Conservation (phyloP, 2,329 filamentous ascomycete species). For the Monosporascus sp. region DNA sequence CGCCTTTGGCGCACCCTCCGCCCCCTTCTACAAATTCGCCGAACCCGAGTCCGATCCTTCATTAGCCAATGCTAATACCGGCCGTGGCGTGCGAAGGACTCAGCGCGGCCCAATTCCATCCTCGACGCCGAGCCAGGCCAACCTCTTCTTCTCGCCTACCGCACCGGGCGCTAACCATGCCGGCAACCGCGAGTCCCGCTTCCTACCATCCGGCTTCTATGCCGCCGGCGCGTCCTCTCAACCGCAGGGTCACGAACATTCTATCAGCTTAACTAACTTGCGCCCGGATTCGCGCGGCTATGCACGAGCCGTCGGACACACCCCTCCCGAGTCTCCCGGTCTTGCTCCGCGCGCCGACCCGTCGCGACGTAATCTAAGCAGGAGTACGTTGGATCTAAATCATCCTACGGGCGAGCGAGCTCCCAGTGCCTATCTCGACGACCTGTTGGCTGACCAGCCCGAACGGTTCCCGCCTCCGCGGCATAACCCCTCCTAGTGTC, state of each 20-base stretch:
- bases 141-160: constrained; percentile 93
- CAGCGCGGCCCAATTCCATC: constrained; percentile 48
- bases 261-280: constrained; percentile 58
- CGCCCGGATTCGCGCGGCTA: constrained; percentile 53
- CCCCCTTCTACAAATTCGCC: constrained; percentile 60
- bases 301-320: constrained; percentile 42
- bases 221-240: constrained; percentile 57
- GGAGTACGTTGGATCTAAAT: constrained; percentile 63
- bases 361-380: constrained; percentile 42
- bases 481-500: constrained; percentile 21
- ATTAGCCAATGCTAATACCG: constrained; percentile 39
- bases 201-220: constrained; percentile 89
- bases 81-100: constrained; percentile 47
- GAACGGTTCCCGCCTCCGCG: constrained; percentile 40
- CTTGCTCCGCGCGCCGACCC: constrained; percentile 33
- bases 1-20: constrained; percentile 51
- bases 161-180: constrained; percentile 55
- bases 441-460: constrained; percentile 74
- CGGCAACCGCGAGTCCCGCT: constrained; percentile 66
- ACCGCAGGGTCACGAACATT: constrained; percentile 42
- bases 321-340: constrained; percentile 62
- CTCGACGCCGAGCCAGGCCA: constrained; percentile 57
- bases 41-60: constrained; percentile 54
- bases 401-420: constrained; percentile 64
- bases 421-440: constrained; percentile 85